These are phyloP conservation scores for Trichoderma asperellum DNA, from an alignment of 2,329 filamentous ascomycete species.

Conservation along the genomic window DNA sequence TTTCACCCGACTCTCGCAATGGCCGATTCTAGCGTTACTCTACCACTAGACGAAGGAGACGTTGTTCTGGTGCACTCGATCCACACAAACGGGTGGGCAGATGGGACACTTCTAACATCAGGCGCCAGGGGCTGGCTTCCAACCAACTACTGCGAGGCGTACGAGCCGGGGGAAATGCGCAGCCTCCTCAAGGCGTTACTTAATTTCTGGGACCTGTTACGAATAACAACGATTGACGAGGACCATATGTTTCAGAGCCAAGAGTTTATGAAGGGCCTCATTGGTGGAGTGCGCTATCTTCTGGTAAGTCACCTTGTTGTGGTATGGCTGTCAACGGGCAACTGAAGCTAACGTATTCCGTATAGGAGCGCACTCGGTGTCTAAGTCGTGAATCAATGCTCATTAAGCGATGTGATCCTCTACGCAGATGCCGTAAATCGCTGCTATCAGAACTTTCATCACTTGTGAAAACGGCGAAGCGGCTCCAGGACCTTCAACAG, in stretches of 20 bases:
- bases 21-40: conserved; percentile 83
- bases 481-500: conserved; percentile 73
- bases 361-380: conserved; percentile 83
- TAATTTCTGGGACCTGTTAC: conserved; percentile 89
- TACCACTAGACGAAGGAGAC: conserved; percentile 87
- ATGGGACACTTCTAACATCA: conserved; percentile 85
- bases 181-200: conserved; percentile 83
- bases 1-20: conserved; percentile 81
- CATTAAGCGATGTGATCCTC: conserved; percentile 73
- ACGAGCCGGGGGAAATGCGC: conserved; percentile 85
- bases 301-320: conserved; percentile 63
- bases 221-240: conserved; percentile 75
- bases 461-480: conserved; percentile 86
- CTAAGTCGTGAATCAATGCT: conserved; percentile 78
- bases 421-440: conserved; percentile 83
- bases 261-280: conserved; percentile 91
- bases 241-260: conserved; percentile 83
- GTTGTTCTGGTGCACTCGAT: conserved; percentile 94
- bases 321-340: not conserved
- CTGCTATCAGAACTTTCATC: conserved; percentile 87
- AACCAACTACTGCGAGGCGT: conserved; percentile 96
- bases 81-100: conserved; percentile 97
- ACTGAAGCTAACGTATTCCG: conserved; percentile 26
- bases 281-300: conserved; percentile 88
- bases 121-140: conserved; percentile 93